Evolutionary conservation across 208 protist genomes (phyloP).

Genomic region (Trypanosoma melophagium): DNA sequence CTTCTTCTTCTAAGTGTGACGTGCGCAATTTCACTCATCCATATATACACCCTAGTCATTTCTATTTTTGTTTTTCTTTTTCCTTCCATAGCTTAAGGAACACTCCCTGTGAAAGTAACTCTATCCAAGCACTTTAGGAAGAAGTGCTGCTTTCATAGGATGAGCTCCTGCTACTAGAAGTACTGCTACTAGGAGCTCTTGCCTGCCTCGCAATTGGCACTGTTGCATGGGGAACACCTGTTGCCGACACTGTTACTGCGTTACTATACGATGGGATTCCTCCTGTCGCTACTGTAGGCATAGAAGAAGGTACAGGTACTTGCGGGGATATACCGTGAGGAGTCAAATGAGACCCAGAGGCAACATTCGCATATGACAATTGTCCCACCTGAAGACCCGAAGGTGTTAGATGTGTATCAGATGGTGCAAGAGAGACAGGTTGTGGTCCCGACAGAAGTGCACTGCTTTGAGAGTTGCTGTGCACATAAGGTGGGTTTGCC

Average conservation of each 20-base stretch:
- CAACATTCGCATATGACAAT: not conserved
- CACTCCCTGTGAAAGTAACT: not conserved
- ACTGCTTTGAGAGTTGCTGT: not conserved
- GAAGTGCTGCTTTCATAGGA: conserved; percentile 20
- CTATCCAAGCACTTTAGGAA: not conserved
- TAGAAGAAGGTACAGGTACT: not conserved
- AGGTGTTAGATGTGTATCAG: not conserved
- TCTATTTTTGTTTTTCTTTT: not conserved
- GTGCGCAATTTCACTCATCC: too few species aligned
- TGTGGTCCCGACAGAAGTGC: not conserved
- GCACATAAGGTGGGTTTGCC: not conserved
- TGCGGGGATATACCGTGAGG: not conserved
- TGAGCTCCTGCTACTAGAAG: conserved; percentile 3
- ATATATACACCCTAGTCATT: too few species aligned
- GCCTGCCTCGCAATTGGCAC: not conserved
- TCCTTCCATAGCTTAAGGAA: not conserved
- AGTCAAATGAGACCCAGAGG: not conserved
- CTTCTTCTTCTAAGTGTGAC: not conserved
- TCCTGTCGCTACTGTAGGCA: not conserved
- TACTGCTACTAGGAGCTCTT: not conserved
- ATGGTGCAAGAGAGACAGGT: not conserved
- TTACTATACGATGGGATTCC: conserved; percentile 8
- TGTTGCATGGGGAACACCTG: conserved; percentile 8
- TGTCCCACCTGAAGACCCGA: not conserved
- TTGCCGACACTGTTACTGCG: not conserved